These are phyloP conservation scores for Aspergillus biplanus DNA, from an alignment of 495 filamentous ascomycete species.

Conservation along the genomic window DNA sequence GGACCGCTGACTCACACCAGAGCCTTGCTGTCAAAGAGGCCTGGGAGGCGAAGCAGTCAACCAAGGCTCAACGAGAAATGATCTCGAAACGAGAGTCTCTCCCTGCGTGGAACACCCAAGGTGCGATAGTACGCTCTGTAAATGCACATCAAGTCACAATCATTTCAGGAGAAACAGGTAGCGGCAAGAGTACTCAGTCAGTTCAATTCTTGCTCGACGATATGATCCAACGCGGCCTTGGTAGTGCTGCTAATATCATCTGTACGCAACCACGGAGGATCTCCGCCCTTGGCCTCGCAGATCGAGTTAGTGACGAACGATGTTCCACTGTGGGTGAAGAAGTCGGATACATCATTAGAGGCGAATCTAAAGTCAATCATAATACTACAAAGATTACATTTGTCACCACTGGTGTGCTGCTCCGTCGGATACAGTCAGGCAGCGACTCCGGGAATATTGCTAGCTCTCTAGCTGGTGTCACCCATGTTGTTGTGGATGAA, in stretches of 20 bases:
- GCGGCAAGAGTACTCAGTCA: slow-evolving; percentile 94
- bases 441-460: slow-evolving; percentile 79
- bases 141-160: slow-evolving; percentile 83
- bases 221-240: slow-evolving; percentile 75
- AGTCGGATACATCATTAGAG: slow-evolving; percentile 92
- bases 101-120: slow-evolving; percentile 85
- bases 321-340: slow-evolving; percentile 82
- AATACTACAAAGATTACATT: slow-evolving; percentile 88
- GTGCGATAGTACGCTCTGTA: slow-evolving; percentile 74
- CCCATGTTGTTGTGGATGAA: slow-evolving; percentile 94
- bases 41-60: slow-evolving; percentile 60
- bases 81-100: slow-evolving; percentile 67
- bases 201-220: slow-evolving; percentile 97
- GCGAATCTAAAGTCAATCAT: slow-evolving; percentile 72
- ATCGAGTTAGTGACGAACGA: slow-evolving; percentile 91
- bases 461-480: slow-evolving; percentile 81
- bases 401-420: slow-evolving; percentile 94
- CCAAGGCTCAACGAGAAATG: slow-evolving; percentile 69
- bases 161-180: slow-evolving; percentile 95
- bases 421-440: slow-evolving; percentile 85
- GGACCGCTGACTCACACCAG: slow-evolving; percentile 36
- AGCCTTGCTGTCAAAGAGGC: slow-evolving; percentile 49
- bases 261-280: slow-evolving; percentile 96
- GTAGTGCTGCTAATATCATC: slow-evolving; percentile 83
- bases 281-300: slow-evolving; percentile 89